Evolutionary conservation across 495 filamentous ascomycete species (phyloP).

Genomic region (Thermothielavioides terrestris): DNA sequence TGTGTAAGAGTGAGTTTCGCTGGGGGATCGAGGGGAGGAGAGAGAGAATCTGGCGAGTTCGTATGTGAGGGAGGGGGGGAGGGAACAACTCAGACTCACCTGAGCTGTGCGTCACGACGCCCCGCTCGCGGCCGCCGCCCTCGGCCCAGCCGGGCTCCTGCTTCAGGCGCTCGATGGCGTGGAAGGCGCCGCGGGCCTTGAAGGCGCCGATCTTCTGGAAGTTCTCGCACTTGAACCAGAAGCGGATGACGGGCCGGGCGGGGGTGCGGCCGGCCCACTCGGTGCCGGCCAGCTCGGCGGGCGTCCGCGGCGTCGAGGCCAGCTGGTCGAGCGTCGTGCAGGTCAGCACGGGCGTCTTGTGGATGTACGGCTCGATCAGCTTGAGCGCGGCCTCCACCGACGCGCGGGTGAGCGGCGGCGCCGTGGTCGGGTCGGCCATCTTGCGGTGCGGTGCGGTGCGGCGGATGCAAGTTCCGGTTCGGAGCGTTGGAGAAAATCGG

Average conservation of each 20-base stretch:
- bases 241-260: slow-evolving; percentile 54
- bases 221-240: slow-evolving; percentile 98
- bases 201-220: slow-evolving; percentile 86
- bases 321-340: slow-evolving; percentile 60
- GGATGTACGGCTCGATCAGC: slow-evolving; percentile 67
- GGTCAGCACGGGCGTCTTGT: slow-evolving; percentile 76
- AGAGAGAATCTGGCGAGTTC: neutral
- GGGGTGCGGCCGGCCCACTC: slow-evolving; percentile 49
- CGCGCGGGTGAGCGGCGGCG: slow-evolving; percentile 55
- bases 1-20: slow-evolving; percentile 1
- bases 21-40: neutral
- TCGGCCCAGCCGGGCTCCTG: slow-evolving; percentile 52
- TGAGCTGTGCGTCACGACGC: slow-evolving; percentile 87
- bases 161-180: slow-evolving; percentile 69
- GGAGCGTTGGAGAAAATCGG: neutral
- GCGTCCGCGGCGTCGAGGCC: slow-evolving; percentile 59
- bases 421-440: slow-evolving; percentile 44
- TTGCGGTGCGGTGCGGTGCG: neutral
- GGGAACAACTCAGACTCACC: slow-evolving; percentile 40
- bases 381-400: slow-evolving; percentile 61
- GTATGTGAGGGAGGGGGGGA: neutral
- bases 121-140: slow-evolving; percentile 43
- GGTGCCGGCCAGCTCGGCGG: slow-evolving; percentile 46
- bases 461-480: neutral
- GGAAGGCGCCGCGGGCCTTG: slow-evolving; percentile 85